Percentiles rank a stretch among this genome's conserved stretches.
Conservation (phyloP, 805 yeast species). For the Clavispora fructus region DNA sequence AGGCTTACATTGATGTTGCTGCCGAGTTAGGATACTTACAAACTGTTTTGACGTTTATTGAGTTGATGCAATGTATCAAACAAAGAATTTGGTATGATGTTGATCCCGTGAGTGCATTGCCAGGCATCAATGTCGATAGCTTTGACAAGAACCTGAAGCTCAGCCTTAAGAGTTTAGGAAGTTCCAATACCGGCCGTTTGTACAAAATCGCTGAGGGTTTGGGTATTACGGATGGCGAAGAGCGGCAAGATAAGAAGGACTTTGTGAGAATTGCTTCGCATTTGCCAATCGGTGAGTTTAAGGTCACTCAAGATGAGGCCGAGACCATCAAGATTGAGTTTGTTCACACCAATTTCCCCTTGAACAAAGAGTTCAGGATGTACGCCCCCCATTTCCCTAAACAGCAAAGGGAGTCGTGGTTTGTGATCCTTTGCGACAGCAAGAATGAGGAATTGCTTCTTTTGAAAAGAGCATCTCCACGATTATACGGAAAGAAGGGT, state of each 20-base stretch:
- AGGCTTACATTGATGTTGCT: slow-evolving; percentile 86
- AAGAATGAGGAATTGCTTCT: slow-evolving; percentile 50
- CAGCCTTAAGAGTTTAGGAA: slow-evolving; percentile 40
- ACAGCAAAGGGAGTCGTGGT: slow-evolving; percentile 91
- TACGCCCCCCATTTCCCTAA: slow-evolving; percentile 83
- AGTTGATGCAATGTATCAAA: slow-evolving; percentile 78
- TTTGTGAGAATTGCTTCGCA: slow-evolving; percentile 50
- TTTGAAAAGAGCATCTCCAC: slow-evolving; percentile 74
- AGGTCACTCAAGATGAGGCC: slow-evolving; percentile 30
- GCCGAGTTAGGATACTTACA: slow-evolving; percentile 73
- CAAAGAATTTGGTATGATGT: slow-evolving; percentile 86
- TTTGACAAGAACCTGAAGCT: slow-evolving; percentile 4
- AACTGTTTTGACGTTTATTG: slow-evolving; percentile 57
- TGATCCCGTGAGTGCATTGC: slow-evolving; percentile 55
- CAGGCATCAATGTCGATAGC: slow-evolving; percentile 34
- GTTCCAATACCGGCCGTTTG: slow-evolving; percentile 29
- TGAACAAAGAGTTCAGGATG: slow-evolving; percentile 57
- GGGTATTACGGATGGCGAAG: slow-evolving; percentile 25
- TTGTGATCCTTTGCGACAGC: slow-evolving; percentile 55
- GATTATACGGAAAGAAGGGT: slow-evolving; percentile 31
- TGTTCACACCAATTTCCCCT: slow-evolving; percentile 47
- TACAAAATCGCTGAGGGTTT: slow-evolving; percentile 31
- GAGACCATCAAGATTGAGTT: slow-evolving; percentile 41
- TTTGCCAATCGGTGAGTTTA: slow-evolving; percentile 57
- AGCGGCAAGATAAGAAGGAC: slow-evolving; percentile 26